Evolutionary conservation across 2,329 filamentous ascomycete genomes (phyloP).

Genomic region (Paraphoma chrysanthemicola): DNA sequence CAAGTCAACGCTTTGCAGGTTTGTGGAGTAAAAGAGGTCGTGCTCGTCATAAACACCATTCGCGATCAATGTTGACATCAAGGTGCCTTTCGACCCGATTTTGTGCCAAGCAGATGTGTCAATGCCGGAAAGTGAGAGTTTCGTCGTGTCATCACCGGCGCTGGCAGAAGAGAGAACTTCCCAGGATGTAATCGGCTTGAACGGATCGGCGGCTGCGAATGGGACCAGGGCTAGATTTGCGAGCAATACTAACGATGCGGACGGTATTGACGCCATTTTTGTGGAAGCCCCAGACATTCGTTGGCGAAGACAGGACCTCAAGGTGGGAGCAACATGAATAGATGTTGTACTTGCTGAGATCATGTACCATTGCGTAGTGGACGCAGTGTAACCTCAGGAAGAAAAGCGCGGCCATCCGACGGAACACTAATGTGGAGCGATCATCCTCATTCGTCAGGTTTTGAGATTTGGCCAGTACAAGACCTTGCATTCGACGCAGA

Average conservation of each 20-base stretch:
- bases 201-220: slow-evolving; percentile 3
- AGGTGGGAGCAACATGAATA: too few relatives aligned
- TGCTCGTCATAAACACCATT: slow-evolving; percentile 60
- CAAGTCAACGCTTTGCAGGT: slow-evolving; percentile 54
- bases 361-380: neutral
- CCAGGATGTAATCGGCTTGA: slow-evolving; percentile 22
- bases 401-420: neutral
- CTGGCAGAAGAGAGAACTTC: slow-evolving; percentile 24
- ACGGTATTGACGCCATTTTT: neutral
- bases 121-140: slow-evolving; percentile 27
- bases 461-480: neutral
- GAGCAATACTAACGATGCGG: neutral
- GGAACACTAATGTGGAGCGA: neutral
- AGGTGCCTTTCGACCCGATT: slow-evolving; percentile 58
- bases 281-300: too few relatives aligned
- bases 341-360: too few relatives aligned
- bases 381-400: slow-evolving; percentile 8
- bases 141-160: slow-evolving; percentile 12
- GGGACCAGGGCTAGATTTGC: neutral
- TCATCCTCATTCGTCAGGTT: neutral
- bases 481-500: neutral
- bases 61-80: slow-evolving; percentile 65
- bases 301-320: too few relatives aligned
- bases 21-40: slow-evolving; percentile 63
- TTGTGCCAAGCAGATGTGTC: slow-evolving; percentile 62